These are phyloP conservation scores for Neonectria magnoliae DNA, from an alignment of 2,329 filamentous ascomycete genomes.

Conservation along the genomic window DNA sequence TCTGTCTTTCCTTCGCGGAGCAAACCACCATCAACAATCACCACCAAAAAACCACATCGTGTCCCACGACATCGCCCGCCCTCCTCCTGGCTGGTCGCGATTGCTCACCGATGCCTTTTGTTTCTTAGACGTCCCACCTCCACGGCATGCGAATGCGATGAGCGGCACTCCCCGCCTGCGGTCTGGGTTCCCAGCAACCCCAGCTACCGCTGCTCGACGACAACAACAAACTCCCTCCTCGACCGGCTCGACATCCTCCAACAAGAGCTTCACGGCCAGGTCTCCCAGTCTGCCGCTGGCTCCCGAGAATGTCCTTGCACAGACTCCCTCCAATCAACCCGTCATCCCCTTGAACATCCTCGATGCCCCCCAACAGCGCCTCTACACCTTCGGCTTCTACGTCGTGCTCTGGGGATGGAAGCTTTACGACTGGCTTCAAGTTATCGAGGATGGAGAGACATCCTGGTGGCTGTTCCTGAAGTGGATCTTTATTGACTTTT, in stretches of 20 bases:
- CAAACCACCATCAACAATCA: conserved; percentile 36
- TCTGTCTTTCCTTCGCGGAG: conserved; percentile 34
- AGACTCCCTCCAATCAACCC: conserved; percentile 58
- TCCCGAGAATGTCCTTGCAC: conserved; percentile 52
- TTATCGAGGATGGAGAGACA: conserved; percentile 83
- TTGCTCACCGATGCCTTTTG: conserved; percentile 31
- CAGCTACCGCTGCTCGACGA: conserved; percentile 59
- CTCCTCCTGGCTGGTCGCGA: conserved; percentile 18
- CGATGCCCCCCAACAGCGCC: conserved; percentile 89
- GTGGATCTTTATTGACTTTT: conserved; percentile 88
- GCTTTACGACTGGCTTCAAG: conserved; percentile 83
- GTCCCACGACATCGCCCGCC: conserved; percentile 28
- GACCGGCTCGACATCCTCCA: conserved; percentile 44
- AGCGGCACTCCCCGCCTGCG: conserved; percentile 83
- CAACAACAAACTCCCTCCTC: conserved; percentile 48
- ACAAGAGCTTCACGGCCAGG: conserved; percentile 43
- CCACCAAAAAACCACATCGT: conserved; percentile 16
- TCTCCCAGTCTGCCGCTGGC: conserved; percentile 57
- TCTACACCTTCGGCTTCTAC: conserved; percentile 88
- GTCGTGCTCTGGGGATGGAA: conserved; percentile 81
- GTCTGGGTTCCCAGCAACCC: conserved; percentile 84
- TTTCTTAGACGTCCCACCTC: conserved; percentile 32
- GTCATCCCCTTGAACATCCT: conserved; percentile 83
- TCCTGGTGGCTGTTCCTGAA: conserved; percentile 94
- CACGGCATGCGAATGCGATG: conserved; percentile 81